Percentiles rank a stretch among this genome's conserved stretches.
Evolutionary conservation across 106 monocot species (phyloP).

Genomic region (Dendrobium catenatum): DNA sequence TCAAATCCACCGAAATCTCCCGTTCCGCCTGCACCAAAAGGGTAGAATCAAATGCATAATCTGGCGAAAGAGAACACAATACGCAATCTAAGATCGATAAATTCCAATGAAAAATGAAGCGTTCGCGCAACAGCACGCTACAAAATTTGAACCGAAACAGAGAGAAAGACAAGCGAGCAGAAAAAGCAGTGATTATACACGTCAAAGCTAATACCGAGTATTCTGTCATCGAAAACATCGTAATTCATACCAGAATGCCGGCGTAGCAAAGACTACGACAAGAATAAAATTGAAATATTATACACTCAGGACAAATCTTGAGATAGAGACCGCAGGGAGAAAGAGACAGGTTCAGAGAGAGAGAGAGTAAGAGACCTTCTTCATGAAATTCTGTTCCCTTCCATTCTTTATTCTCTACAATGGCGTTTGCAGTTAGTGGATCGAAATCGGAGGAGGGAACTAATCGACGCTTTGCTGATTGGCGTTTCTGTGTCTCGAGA

Average conservation of each 20-base stretch:
- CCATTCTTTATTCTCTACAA: conserved; percentile 7
- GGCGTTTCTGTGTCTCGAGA: background rate
- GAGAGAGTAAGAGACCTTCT: background rate
- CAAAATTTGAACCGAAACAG: background rate
- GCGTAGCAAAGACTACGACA: background rate
- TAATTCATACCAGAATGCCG: background rate
- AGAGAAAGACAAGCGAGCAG: background rate
- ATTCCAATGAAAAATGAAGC: background rate
- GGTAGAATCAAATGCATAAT: background rate
- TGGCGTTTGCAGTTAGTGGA: background rate
- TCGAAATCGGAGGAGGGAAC: background rate
- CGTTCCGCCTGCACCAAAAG: background rate
- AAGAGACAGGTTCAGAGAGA: too few relatives aligned
- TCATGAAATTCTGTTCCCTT: background rate
- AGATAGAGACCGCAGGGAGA: background rate
- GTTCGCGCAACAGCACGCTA: background rate
- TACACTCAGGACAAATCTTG: background rate
- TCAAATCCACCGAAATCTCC: background rate
- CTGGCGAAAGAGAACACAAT: background rate
- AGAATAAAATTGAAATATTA: background rate
- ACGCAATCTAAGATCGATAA: background rate
- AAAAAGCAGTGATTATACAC: background rate
- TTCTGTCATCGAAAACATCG: background rate
- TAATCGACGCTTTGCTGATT: background rate
- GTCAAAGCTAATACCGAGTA: background rate